Percentiles rank a stretch among this genome's conserved stretches.
Evolutionary conservation across 345 rosid genomes (phyloP).

Genomic region (Eucalyptus tenuipes): DNA sequence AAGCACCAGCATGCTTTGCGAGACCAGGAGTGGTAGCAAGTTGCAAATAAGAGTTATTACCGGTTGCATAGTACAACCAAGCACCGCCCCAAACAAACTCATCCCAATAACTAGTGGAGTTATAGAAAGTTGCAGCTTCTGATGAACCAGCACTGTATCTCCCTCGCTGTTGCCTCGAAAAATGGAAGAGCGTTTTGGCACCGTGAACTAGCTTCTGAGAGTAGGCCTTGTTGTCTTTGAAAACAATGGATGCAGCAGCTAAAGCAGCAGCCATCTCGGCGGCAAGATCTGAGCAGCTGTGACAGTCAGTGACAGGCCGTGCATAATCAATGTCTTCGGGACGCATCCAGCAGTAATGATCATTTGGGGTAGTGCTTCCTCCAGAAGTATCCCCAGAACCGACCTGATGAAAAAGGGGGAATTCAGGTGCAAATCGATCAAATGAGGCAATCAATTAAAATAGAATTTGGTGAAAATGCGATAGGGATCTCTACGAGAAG

Average conservation of each 20-base stretch:
- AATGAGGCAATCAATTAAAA: neutral
- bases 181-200: constrained; percentile 59
- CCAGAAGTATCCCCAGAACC: constrained; percentile 85
- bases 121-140: constrained; percentile 61
- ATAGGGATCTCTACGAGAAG: neutral
- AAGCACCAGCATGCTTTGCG: constrained; percentile 89
- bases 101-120: constrained; percentile 86
- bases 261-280: constrained; percentile 97
- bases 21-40: constrained; percentile 62
- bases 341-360: constrained; percentile 97
- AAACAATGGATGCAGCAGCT: constrained; percentile 92
- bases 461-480: neutral
- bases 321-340: constrained; percentile 95
- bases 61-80: constrained; percentile 95
- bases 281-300: constrained; percentile 84
- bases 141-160: constrained; percentile 64
- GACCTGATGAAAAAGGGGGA: constrained; percentile 28
- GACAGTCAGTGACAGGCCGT: constrained; percentile 60
- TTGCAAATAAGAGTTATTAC: constrained; percentile 62
- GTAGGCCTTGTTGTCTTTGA: constrained; percentile 86
- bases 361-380: constrained; percentile 58
- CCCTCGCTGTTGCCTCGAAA: constrained; percentile 64
- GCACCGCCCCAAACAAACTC: constrained; percentile 94
- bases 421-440: neutral
- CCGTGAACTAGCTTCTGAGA: constrained; percentile 94